These are phyloP conservation scores for Spathaspora sp. DNA, from an alignment of 805 yeast genomes.

Conservation along the genomic window DNA sequence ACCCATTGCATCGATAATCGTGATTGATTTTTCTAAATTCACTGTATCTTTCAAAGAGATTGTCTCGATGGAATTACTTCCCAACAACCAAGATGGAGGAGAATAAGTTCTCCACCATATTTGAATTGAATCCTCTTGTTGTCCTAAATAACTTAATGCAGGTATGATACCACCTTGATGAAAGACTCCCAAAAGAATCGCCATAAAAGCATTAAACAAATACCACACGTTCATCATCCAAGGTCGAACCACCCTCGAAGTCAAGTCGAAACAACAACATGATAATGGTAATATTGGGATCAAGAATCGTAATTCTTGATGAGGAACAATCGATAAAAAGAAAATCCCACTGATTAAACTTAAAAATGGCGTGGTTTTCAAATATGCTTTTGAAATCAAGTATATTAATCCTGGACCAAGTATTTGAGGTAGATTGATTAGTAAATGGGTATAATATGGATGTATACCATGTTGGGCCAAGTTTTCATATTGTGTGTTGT, in stretches of 20 bases:
- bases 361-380: conserved; percentile 53
- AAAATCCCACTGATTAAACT: conserved; percentile 60
- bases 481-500: conserved; percentile 60
- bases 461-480: conserved; percentile 81
- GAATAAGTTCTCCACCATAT: conserved; percentile 94
- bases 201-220: conserved; percentile 57
- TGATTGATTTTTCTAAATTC: conserved; percentile 10
- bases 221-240: conserved; percentile 48
- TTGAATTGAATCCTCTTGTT: conserved; percentile 31
- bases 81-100: conserved; percentile 86
- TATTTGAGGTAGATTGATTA: conserved; percentile 75
- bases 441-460: conserved; percentile 66
- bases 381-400: conserved; percentile 41
- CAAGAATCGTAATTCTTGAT: conserved; percentile 90
- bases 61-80: conserved; percentile 17
- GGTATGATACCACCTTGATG: conserved; percentile 92
- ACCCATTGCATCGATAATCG: conserved; percentile 51
- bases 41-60: conserved; percentile 12
- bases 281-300: conserved; percentile 73
- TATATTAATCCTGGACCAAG: conserved; percentile 67
- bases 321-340: conserved; percentile 71
- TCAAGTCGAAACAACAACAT: conserved; percentile 52
- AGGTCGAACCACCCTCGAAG: conserved; percentile 11
- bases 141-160: conserved; percentile 42
- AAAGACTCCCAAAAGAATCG: conserved; percentile 66